Percentiles rank a stretch among this genome's conserved stretches.
These are phyloP conservation scores for Kregervanrija pseudodelftensis DNA, from an alignment of 805 yeast species.

Conservation along the genomic window DNA sequence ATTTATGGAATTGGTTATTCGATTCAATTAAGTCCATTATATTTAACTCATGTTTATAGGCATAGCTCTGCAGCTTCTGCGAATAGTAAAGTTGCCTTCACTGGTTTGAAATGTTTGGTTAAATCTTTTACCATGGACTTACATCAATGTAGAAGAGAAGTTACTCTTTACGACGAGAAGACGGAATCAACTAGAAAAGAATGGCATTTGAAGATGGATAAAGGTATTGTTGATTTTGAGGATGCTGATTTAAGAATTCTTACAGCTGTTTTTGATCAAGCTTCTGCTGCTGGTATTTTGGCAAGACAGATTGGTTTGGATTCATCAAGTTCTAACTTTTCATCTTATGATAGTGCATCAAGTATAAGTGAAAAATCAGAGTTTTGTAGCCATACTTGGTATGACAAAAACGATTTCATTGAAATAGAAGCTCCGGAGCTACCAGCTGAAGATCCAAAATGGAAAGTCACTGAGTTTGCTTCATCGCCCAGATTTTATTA, in stretches of 20 bases:
- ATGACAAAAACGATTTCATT: conserved; percentile 65
- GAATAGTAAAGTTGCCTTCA: conserved; percentile 41
- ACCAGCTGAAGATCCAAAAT: conserved; percentile 33
- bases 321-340: conserved; percentile 10
- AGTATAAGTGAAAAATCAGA: conserved; percentile 9
- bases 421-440: conserved; percentile 53
- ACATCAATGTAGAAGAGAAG: conserved; percentile 51
- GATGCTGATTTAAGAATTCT: conserved; percentile 64
- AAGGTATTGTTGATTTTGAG: conserved; percentile 64
- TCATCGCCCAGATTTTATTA: conserved; percentile 55
- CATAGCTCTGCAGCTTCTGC: conserved; percentile 34
- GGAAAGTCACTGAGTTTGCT: conserved; percentile 42
- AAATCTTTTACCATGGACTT: conserved; percentile 53
- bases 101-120: conserved; percentile 66
- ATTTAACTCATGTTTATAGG: conserved; percentile 64
- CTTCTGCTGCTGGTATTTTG: conserved; percentile 37
- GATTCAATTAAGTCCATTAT: conserved; percentile 65
- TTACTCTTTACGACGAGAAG: conserved; percentile 26
- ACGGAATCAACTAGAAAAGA: conserved; percentile 37
- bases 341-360: conserved; percentile 14
- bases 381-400: conserved; percentile 40
- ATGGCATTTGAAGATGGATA: conserved; percentile 51
- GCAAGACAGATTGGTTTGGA: conserved; percentile 27
- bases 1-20: conserved; percentile 74
- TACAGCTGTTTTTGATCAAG: conserved; percentile 56